phyloP scores from a whole-genome alignment of 2,329 filamentous ascomycete genomes.

The Coleophoma eucalyptorum region DNA sequence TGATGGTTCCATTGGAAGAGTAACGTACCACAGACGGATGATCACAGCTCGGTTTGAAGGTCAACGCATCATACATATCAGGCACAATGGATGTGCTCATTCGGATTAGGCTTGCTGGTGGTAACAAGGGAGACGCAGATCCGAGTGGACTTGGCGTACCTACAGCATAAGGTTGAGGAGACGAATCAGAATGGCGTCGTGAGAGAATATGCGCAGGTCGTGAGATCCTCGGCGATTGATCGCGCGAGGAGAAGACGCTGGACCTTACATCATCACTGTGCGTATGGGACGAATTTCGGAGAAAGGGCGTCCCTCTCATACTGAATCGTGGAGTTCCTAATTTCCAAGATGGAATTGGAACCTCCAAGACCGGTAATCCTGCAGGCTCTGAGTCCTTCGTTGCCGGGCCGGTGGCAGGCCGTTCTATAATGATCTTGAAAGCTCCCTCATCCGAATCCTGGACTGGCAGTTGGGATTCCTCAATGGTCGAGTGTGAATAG shows the following conservation, averaged over 20 bases:
- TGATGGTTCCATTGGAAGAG: conserved; percentile 69
- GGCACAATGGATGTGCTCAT: conserved; percentile 52
- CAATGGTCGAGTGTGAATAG: conserved; percentile 72
- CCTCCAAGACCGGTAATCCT: conserved; percentile 58
- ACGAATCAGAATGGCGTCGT: conserved; percentile 26
- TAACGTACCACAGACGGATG: conserved; percentile 81
- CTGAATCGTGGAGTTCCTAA: conserved; percentile 82
- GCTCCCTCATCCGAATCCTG: conserved; percentile 57
- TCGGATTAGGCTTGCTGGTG: conserved; percentile 9
- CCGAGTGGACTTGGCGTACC: not conserved
- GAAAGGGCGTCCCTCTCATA: conserved; percentile 66
- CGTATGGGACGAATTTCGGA: conserved; percentile 78
- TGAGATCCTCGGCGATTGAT: conserved; percentile 18
- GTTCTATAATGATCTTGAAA: conserved; percentile 78
- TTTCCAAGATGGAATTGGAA: conserved; percentile 80
- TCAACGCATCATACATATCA: conserved; percentile 77
- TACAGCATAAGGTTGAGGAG: conserved; percentile 17
- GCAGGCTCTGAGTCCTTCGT: conserved; percentile 52
- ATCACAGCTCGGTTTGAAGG: conserved; percentile 74
- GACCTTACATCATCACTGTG: conserved; percentile 69
- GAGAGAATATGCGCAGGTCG: conserved; percentile 19
- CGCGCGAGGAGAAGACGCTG: conserved; percentile 49
- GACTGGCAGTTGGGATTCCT: conserved; percentile 53
- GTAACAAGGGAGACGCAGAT: conserved; percentile 10
- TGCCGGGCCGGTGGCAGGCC: conserved; percentile 55